These are phyloP conservation scores for Trametes sp. DNA, from an alignment of 1,284 basidiomycete species.

Conservation along the genomic window DNA sequence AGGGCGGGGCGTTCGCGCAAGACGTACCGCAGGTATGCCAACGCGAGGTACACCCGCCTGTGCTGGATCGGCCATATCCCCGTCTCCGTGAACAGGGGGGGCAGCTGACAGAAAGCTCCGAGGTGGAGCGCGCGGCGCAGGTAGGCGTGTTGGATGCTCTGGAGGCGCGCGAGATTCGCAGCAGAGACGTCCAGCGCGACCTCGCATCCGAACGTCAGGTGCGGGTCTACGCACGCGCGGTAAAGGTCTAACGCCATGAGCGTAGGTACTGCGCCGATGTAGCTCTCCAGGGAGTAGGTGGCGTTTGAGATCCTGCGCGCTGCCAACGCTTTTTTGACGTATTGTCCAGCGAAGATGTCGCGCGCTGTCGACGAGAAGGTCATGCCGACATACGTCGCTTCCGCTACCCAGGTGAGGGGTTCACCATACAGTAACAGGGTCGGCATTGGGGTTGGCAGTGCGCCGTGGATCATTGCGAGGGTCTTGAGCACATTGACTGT, in stretches of 20 bases:
- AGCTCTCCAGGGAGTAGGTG: slow-evolving; percentile 4
- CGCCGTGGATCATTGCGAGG: slow-evolving; percentile 30
- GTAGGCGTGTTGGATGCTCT: slow-evolving; percentile 9
- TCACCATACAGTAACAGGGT: neutral
- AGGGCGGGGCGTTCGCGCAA: neutral
- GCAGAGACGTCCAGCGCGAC: slow-evolving; percentile 8
- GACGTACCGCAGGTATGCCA: slow-evolving; percentile 12
- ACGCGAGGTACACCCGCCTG: slow-evolving; percentile 4
- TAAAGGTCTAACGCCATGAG: neutral
- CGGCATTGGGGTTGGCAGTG: neutral
- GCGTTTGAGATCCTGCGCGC: neutral
- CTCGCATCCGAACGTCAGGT: slow-evolving; percentile 16
- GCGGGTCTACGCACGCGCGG: slow-evolving; percentile 12
- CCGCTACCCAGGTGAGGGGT: neutral
- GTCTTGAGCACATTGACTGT: slow-evolving; percentile 38
- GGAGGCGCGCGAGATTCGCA: neutral
- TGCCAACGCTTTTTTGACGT: neutral
- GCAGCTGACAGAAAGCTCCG: neutral
- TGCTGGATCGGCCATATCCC: slow-evolving; percentile 14
- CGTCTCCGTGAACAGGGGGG: slow-evolving; percentile 19
- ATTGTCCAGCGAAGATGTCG: slow-evolving; percentile 12
- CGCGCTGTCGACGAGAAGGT: slow-evolving; percentile 4
- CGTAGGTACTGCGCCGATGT: slow-evolving; percentile 4
- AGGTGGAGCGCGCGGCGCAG: slow-evolving; percentile 13
- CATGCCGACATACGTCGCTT: slow-evolving; percentile 13